Evolutionary conservation across 2,329 filamentous ascomycete genomes (phyloP), one percentile per base, ranked within the genome.

Genomic region (Esteya vermicola): DNA sequence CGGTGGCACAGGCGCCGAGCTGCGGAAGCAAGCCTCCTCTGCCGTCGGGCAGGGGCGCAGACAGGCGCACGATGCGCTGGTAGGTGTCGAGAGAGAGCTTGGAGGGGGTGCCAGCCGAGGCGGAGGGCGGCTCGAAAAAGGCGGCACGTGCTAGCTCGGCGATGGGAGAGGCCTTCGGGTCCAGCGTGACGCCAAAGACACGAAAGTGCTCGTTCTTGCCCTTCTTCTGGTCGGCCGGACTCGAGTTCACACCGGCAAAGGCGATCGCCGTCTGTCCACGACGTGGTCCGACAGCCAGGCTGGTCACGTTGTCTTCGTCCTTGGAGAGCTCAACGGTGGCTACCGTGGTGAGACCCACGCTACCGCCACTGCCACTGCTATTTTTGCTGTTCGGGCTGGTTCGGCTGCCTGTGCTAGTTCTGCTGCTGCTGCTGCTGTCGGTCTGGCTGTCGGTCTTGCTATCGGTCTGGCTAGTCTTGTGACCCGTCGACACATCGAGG

Each of bases 221-320:
- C 47, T 78, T 76, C 50, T 77, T 68, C 47, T 88, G 70, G 43
- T 85, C 78, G 6, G 69, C 70, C 35, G 76, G 68, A 43, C 79
- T 81, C 43, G 85, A 86, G 57, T 94, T 95, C 61, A 94, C 79
- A 40, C 86, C 86, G 21, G 86, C 84, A 48, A 83, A 78, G 8
- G 75, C 61, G 32, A 72, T 55, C 6, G 72, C 72, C 38, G 55
- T 62, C 51, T 68, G 77, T 38, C 63, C 65, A 59, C 64, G 72
- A 58, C 52, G 70, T 4, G 62, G 70, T 48, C 85, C 77, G 39
- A 81, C 74, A 32, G 78, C 85, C 37, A 95, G 68, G 40, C 82
- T 88, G 48, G 81, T 85, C 43, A 93, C 84, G 42, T 82, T 93
- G 60, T 96, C 89, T 62, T 95, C 88, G 54, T 88, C 76, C 50